A percentile compares a stretch with the other conserved stretches of the same genome.
Conservation (phyloP, 2,329 filamentous ascomycete species). For the Clonostachys rosea region DNA sequence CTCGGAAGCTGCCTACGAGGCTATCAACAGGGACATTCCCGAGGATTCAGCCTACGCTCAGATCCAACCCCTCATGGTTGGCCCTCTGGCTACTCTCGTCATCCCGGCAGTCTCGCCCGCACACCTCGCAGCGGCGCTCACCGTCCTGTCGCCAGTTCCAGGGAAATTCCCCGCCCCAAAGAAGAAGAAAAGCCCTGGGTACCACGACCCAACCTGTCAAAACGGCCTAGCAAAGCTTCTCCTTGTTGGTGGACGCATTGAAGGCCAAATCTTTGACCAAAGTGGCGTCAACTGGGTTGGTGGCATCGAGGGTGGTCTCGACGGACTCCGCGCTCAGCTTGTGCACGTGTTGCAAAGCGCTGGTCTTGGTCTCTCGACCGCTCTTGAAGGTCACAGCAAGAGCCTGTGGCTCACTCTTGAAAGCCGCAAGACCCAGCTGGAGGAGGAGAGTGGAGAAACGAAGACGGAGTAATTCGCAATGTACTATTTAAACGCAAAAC, state of each 20-base stretch:
- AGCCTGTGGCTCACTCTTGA: conserved; percentile 87
- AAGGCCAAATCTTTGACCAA: conserved; percentile 78
- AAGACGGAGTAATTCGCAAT: conserved; percentile 3
- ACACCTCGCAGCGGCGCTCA: conserved; percentile 77
- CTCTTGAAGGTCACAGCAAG: conserved; percentile 76
- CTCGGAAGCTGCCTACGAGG: conserved; percentile 45
- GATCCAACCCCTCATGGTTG: conserved; percentile 73
- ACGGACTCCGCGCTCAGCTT: conserved; percentile 76
- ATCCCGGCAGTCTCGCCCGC: conserved; percentile 80
- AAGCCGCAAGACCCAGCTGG: conserved; percentile 72
- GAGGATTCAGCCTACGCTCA: conserved; percentile 41
- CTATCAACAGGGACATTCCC: conserved; percentile 30
- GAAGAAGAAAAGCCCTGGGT: conserved; percentile 71
- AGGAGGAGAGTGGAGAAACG: conserved; percentile 42
- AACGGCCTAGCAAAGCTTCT: conserved; percentile 81
- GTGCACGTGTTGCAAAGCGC: conserved; percentile 76
- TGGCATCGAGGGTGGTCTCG: conserved; percentile 75
- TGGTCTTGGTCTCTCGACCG: conserved; percentile 70
- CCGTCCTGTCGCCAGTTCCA: conserved; percentile 68
- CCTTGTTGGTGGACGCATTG: conserved; percentile 80
- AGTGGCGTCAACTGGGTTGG: conserved; percentile 63
- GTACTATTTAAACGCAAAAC: background rate
- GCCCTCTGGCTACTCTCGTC: conserved; percentile 74
- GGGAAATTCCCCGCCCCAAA: conserved; percentile 74
- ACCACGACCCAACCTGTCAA: conserved; percentile 76